Conservation (phyloP, 2,329 filamentous ascomycete genomes). For the Fusarium marasasianum region DNA sequence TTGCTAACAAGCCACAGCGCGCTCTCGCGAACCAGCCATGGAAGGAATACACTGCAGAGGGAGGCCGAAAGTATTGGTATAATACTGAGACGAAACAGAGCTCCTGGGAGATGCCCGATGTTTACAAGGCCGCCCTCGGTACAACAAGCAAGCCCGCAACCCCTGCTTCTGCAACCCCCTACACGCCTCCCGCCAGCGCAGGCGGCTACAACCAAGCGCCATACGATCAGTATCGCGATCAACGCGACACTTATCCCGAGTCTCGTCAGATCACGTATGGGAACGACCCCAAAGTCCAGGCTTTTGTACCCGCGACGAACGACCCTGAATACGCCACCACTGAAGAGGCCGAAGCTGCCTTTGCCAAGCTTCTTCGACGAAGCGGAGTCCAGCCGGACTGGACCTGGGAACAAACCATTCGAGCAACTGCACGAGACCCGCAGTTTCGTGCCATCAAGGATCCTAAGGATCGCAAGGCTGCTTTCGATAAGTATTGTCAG, state of each 20-base stretch:
- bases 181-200: conserved; percentile 50
- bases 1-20: conserved; percentile 57
- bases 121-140: conserved; percentile 78
- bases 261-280: conserved; percentile 67
- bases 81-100: conserved; percentile 92
- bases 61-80: conserved; percentile 94
- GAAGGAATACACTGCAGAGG: conserved; percentile 90
- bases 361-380: conserved; percentile 87
- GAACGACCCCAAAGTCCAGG: conserved; percentile 64
- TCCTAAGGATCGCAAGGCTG: conserved; percentile 86
- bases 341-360: conserved; percentile 93
- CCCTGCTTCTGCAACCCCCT: conserved; percentile 53
- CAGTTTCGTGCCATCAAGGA: conserved; percentile 95
- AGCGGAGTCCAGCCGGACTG: conserved; percentile 90
- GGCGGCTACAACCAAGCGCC: conserved; percentile 45
- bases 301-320: conserved; percentile 69
- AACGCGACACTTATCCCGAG: conserved; percentile 58
- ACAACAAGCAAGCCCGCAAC: conserved; percentile 59
- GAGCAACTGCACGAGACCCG: conserved; percentile 85
- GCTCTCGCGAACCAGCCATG: conserved; percentile 85
- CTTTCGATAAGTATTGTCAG: conserved; percentile 94
- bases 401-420: conserved; percentile 91
- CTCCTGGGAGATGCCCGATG: conserved; percentile 92
- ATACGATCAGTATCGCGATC: conserved; percentile 52
- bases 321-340: conserved; percentile 82